Percentiles rank a stretch among this genome's conserved stretches.
phyloP scores from a whole-genome alignment of 225 moss, liverwort and hornwort species.

The Bryum argenteum region DNA sequence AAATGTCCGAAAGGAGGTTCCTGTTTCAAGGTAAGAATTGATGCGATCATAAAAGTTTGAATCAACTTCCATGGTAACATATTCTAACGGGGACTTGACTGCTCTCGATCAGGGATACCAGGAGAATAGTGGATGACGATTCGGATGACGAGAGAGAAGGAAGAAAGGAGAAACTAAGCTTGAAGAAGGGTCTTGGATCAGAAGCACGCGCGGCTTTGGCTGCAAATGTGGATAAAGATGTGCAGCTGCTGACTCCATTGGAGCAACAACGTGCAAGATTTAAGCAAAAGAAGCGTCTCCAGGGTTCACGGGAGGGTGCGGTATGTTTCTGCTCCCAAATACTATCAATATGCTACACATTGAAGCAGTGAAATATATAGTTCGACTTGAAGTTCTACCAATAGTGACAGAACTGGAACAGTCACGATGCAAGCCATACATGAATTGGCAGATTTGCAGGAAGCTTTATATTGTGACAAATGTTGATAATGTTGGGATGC shows the following conservation, averaged over 20 bases:
- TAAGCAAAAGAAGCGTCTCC: constrained; percentile 86
- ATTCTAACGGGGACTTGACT: constrained; percentile 24
- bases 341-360: constrained; percentile 4
- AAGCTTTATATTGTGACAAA: constrained; percentile 12
- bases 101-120: constrained; percentile 42
- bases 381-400: too few relatives aligned
- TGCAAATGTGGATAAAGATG: constrained; percentile 71
- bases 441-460: neutral
- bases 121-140: constrained; percentile 54
- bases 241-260: constrained; percentile 82
- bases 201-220: constrained; percentile 76
- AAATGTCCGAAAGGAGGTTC: constrained; percentile 23
- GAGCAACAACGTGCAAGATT: constrained; percentile 89
- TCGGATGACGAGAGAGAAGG: constrained; percentile 56
- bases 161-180: constrained; percentile 78
- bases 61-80: neutral
- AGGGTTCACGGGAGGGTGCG: constrained; percentile 72
- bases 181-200: constrained; percentile 87
- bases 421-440: neutral
- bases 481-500: constrained; percentile 11
- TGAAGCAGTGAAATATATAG: neutral
- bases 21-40: constrained; percentile 40
- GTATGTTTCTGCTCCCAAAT: constrained; percentile 51
- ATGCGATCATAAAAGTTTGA: constrained; percentile 11
- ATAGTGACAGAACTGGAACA: neutral